These are phyloP conservation scores for Corinectria fuckeliana DNA, from an alignment of 2,329 filamentous ascomycete genomes.

Conservation along the genomic window DNA sequence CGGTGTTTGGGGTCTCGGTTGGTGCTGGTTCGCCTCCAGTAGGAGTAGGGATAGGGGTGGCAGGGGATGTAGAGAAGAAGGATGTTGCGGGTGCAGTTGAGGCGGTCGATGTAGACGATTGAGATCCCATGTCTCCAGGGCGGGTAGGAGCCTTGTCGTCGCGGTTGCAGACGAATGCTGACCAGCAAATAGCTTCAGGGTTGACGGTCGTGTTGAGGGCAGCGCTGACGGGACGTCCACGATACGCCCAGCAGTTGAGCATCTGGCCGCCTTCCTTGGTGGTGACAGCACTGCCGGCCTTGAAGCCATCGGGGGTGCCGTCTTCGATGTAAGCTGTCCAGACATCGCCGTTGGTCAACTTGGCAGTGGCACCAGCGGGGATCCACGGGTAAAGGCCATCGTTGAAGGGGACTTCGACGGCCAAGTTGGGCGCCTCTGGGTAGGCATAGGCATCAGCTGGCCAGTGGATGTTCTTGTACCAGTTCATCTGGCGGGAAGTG, in stretches of 20 bases:
- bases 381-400: constrained; percentile 50
- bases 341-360: constrained; percentile 47
- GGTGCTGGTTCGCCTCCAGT: constrained; percentile 40
- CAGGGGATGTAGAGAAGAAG: constrained; percentile 39
- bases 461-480: constrained; percentile 50
- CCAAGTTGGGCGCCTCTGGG: constrained; percentile 47
- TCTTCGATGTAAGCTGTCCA: constrained; percentile 53
- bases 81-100: constrained; percentile 44
- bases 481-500: constrained; percentile 53
- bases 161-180: constrained; percentile 51
- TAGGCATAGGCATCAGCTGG: constrained; percentile 43
- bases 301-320: constrained; percentile 48
- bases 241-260: constrained; percentile 51
- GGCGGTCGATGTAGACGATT: constrained; percentile 43
- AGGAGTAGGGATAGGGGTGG: constrained; percentile 29
- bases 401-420: constrained; percentile 48
- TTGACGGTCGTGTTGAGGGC: constrained; percentile 49
- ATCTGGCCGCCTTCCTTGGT: constrained; percentile 48
- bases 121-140: constrained; percentile 45
- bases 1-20: constrained; percentile 38
- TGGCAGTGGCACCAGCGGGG: constrained; percentile 46
- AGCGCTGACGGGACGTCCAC: constrained; percentile 47
- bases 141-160: constrained; percentile 43
- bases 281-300: constrained; percentile 48
- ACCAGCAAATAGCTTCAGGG: constrained; percentile 47